Evolutionary conservation across 2,329 filamentous ascomycete genomes (phyloP), one percentile per base, ranked within the genome.

Genomic region (Cladosporium velox): DNA sequence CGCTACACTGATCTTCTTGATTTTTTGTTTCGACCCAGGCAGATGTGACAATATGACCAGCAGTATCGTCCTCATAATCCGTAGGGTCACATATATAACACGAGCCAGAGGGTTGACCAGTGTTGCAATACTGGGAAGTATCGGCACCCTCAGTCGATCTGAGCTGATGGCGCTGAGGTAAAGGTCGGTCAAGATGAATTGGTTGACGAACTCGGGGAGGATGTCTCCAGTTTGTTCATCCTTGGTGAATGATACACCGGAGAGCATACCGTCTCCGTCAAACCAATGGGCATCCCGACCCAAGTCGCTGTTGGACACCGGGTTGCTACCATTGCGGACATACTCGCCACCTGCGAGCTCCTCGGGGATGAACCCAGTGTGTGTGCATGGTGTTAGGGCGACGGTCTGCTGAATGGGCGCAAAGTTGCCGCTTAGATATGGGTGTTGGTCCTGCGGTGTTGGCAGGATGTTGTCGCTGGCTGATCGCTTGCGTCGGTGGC

Each of bases 191-290:
- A 90, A 76, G 59, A 91, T 81, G 71, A 86, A 91, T 70, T 89
- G 87, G 67, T 91, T 91, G 64, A 89, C 87, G 64, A 91, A 91
- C 64, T 88, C 81, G 0, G 89, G 88, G 66, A 80, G 74, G 1
- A 89, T 81, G 0, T 72, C 69, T 2, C 76, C 76, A 2, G 74
- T 71, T 44, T 80, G 74, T 6, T 78, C 76, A 2, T 77, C 76
- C 2, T 80, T 80, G 32, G 79, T 79, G 73, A 90, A 91, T 21
- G 81, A 81, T 0, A 91, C 88, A 1, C 89, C 89, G 34, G 86
- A 86, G 12, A 91, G 84, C 89, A 91, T 91, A 4, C 89, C 90
- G 73, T 91, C 89, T 35, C 90, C 89, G 70, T 91, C 90, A 68
- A 91, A 91, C 88, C 88, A 91, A 73, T 91, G 89, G 10, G 87